Base-by-base conservation (phyloP, 169 alveolate species). In the Cryptosporidium sp. region DNA sequence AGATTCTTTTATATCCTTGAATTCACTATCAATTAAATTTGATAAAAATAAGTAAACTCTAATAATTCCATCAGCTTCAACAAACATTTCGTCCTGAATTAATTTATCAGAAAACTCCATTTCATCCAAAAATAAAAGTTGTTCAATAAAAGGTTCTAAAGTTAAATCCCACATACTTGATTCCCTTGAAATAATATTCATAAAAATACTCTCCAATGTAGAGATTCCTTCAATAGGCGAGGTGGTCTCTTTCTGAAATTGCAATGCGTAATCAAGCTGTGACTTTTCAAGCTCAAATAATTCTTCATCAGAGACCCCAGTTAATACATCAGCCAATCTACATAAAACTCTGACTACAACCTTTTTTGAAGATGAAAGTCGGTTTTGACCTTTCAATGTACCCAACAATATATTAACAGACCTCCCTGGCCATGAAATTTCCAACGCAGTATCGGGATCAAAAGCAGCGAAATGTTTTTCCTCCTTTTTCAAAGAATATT, bases 391-490 rank as follows among this genome's bases (percentile, higher is more conserved):
- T 9, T 31, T 80, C 5, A 80, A 29, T 16, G 89, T 80, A 26
- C 80, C 89, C 9, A 80, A 33, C n/a, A 80, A 48, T 44, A 69
- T 39, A 7, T 29, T 29, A 8, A 65, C 65, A 1, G 89, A 80
- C 44, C 89, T 80, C 23, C 89, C 89, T 9, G 68, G 58, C 89
- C 89, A 80, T 8, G 89, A 80, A 33, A 80, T 26, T 44, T 80
- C 89, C 62, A 80, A 61, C 10, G 89, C 73, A 12, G 89, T 80
- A 23, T 80, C 89, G 3, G 89, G 89, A 48, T 80, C 89, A 65
- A 62, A 80, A 26, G 89, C 89, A 61, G 80, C 89, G 16, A 80
- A 80, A 65, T 80, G 39, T 42, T 44, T 60, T 60, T 80, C 89
- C 68, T 80, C 89, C 33, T 80, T 80, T 80, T 80, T 80, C 3